Percentiles rank a stretch among this genome's conserved stretches.
phyloP scores from a whole-genome alignment of 345 rosid genomes.

The Linum lewisii region DNA sequence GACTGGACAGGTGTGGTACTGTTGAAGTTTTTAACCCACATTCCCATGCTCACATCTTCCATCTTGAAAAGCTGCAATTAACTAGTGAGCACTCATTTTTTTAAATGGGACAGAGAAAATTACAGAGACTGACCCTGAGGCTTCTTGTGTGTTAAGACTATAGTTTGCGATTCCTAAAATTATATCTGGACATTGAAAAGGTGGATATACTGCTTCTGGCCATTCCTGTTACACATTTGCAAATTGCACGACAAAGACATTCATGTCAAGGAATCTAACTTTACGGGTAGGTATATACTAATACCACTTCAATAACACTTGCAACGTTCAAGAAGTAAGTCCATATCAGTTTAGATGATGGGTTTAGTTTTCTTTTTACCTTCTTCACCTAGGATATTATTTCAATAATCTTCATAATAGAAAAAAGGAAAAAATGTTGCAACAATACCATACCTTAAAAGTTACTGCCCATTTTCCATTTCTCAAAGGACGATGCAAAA shows the following conservation, averaged over 20 bases:
- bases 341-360: too few species aligned
- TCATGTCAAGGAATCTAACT: not conserved
- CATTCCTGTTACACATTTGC: slow-evolving; percentile 64
- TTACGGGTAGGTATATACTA: too few species aligned
- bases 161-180: slow-evolving; percentile 71
- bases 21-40: slow-evolving; percentile 93
- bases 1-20: slow-evolving; percentile 46
- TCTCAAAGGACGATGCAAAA: slow-evolving; percentile 88
- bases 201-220: slow-evolving; percentile 89
- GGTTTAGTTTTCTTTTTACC: not conserved
- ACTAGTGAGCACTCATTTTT: not conserved
- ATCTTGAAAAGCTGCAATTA: slow-evolving; percentile 74
- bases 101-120: slow-evolving; percentile 16
- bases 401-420: not conserved
- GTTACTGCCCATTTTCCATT: slow-evolving; percentile 94
- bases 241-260: not conserved
- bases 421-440: not conserved
- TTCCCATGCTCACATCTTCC: slow-evolving; percentile 99
- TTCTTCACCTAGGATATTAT: not conserved
- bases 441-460: slow-evolving; percentile 49
- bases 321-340: not conserved
- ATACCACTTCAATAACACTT: too few species aligned
- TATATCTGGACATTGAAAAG: slow-evolving; percentile 89
- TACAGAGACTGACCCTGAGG: slow-evolving; percentile 62
- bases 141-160: slow-evolving; percentile 51